Evolutionary conservation across 768 basidiomycete species (phyloP).

Genomic region (Boletus vermiculosoides): DNA sequence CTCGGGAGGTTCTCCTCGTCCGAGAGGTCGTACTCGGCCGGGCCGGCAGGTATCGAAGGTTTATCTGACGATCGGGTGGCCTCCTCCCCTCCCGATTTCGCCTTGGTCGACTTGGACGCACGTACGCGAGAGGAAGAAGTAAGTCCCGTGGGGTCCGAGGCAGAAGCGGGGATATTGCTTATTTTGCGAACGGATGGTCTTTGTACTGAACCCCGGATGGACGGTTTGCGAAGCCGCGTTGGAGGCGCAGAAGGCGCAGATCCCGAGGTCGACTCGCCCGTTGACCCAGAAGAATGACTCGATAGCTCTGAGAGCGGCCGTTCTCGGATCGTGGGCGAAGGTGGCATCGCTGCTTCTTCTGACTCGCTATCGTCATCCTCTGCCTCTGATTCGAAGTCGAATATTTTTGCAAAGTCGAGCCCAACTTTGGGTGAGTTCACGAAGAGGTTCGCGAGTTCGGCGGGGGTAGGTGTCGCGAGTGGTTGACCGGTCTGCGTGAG

Average conservation of each 20-base stretch:
- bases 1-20: slow-evolving; percentile 87
- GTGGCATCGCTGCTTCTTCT: slow-evolving; percentile 34
- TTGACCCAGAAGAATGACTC: slow-evolving; percentile 28
- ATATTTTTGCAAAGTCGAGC: slow-evolving; percentile 75
- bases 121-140: slow-evolving; percentile 21
- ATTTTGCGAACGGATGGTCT: slow-evolving; percentile 29
- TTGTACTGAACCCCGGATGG: slow-evolving; percentile 44
- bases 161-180: slow-evolving; percentile 34
- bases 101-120: slow-evolving; percentile 17
- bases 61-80: slow-evolving; percentile 8
- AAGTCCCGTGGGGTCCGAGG: slow-evolving; percentile 40
- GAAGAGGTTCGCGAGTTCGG: slow-evolving; percentile 65
- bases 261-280: slow-evolving; percentile 23
- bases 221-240: slow-evolving; percentile 55
- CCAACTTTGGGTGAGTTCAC: slow-evolving; percentile 67
- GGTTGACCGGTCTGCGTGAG: slow-evolving; percentile 76
- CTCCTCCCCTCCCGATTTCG: slow-evolving; percentile 4
- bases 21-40: slow-evolving; percentile 61
- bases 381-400: slow-evolving; percentile 51
- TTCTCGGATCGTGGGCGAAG: slow-evolving; percentile 50
- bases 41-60: slow-evolving; percentile 12
- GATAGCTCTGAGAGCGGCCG: slow-evolving; percentile 32
- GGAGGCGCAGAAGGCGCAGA: slow-evolving; percentile 33
- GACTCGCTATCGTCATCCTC: slow-evolving; percentile 33
- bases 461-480: slow-evolving; percentile 67